phyloP scores from a whole-genome alignment of 768 basidiomycete genomes.

The Rhodotorula kratochvilovae region DNA sequence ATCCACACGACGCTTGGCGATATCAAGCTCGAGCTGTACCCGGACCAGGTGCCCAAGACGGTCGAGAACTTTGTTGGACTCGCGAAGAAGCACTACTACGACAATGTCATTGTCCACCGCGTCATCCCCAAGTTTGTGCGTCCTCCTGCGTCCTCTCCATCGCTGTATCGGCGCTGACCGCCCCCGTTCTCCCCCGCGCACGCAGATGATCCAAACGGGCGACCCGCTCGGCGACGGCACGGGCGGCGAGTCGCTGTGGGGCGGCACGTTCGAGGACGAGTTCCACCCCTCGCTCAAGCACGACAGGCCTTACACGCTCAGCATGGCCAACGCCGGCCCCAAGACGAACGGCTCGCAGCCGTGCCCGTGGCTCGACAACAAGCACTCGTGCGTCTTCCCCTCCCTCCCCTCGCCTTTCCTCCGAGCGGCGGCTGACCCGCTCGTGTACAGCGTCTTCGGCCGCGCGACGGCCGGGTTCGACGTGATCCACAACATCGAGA shows the following conservation, averaged over 20 bases:
- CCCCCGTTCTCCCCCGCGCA: neutral
- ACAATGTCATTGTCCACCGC: slow-evolving; percentile 90
- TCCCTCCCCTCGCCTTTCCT: neutral
- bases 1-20: slow-evolving; percentile 96
- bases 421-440: neutral
- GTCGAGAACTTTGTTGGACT: slow-evolving; percentile 98
- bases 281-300: slow-evolving; percentile 83
- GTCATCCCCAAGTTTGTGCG: slow-evolving; percentile 87
- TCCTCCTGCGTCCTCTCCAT: slow-evolving; percentile 1
- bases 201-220: slow-evolving; percentile 85
- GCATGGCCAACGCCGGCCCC: slow-evolving; percentile 77
- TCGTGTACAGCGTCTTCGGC: slow-evolving; percentile 85
- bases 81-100: slow-evolving; percentile 80
- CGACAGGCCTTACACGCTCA: slow-evolving; percentile 90
- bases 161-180: slow-evolving; percentile 1
- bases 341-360: slow-evolving; percentile 90
- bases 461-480: slow-evolving; percentile 80
- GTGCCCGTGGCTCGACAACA: slow-evolving; percentile 61
- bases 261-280: slow-evolving; percentile 84
- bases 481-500: slow-evolving; percentile 81
- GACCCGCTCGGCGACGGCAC: slow-evolving; percentile 94
- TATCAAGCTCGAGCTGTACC: slow-evolving; percentile 82
- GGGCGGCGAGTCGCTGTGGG: slow-evolving; percentile 87
- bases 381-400: slow-evolving; percentile 48
- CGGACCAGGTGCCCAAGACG: slow-evolving; percentile 83